Evolutionary conservation across 805 yeast genomes (phyloP).

Genomic region (Saturnispora gosingensis): DNA sequence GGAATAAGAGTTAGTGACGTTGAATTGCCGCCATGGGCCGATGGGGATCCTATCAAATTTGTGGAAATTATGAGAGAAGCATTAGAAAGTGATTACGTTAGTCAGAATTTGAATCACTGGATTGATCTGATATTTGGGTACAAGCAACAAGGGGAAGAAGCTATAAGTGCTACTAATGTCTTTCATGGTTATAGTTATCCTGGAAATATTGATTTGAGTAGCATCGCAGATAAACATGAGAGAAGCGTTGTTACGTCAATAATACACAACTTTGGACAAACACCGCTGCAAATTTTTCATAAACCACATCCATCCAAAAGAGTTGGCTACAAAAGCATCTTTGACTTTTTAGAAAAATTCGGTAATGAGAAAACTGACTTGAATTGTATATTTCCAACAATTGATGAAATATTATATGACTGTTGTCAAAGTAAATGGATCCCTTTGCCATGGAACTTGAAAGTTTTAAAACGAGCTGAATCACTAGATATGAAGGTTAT

Average conservation of each 20-base stretch:
- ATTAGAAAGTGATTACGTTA: slow-evolving; percentile 72
- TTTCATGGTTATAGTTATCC: slow-evolving; percentile 79
- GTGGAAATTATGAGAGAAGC: slow-evolving; percentile 74
- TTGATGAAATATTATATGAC: slow-evolving; percentile 22
- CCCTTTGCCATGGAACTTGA: slow-evolving; percentile 27
- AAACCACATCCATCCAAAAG: slow-evolving; percentile 55
- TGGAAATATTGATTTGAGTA: slow-evolving; percentile 73
- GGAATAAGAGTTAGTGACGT: slow-evolving; percentile 53
- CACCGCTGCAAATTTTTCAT: slow-evolving; percentile 65
- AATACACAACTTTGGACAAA: slow-evolving; percentile 88
- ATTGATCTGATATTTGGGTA: slow-evolving; percentile 76
- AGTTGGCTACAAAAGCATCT: slow-evolving; percentile 17
- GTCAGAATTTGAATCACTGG: slow-evolving; percentile 71
- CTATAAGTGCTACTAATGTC: slow-evolving; percentile 60
- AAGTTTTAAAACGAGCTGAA: slow-evolving; percentile 4
- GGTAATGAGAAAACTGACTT: not conserved
- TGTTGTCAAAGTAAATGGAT: slow-evolving; percentile 39
- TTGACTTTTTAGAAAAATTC: slow-evolving; percentile 7
- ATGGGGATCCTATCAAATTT: slow-evolving; percentile 64
- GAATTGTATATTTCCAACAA: not conserved
- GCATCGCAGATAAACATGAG: slow-evolving; percentile 64
- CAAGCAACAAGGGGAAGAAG: slow-evolving; percentile 67
- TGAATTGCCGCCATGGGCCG: slow-evolving; percentile 74
- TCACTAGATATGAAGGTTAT: slow-evolving; percentile 8
- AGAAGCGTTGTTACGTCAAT: slow-evolving; percentile 71